Base-by-base conservation (phyloP, 805 yeast genomes). In the Yarrowia sp. region DNA sequence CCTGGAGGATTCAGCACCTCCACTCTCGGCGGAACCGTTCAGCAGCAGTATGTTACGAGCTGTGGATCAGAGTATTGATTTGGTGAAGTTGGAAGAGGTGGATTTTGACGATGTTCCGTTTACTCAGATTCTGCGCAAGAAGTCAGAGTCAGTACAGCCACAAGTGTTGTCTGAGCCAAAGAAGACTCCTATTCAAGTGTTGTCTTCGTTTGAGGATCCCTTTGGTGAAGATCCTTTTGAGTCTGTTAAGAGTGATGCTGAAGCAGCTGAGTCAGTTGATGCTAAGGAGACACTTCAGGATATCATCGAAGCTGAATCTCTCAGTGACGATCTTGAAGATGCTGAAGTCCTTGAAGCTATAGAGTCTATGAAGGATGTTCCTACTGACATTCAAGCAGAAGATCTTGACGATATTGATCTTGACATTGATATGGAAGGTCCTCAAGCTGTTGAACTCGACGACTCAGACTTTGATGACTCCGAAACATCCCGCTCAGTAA, bases 61-160 rank as follows among this genome's bases (percentile, higher is more conserved):
- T 5, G 60, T 51, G 43, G 60, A 51, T 5, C 11, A 51, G 60
- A 51, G 60, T n/a, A 36, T 51, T 8, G 60, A 38, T n/a, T 35
- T 35, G 10, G 18, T 39, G 4, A 39, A 51, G 15, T 4, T 8
- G 33, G 43, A 39, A 17, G 36, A 51, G 1, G 44, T 10, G 10
- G 10, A 51, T 6, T 32, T 22, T 14, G 41, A 17, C 15, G 55
- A 48, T 18, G 13, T 48, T 15, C 35, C n/a, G n/a, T 51, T 36
- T 5, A 51, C 35, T 28, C 60, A 51, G 60, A 51, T 43, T 10
- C 5, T 22, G 28, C 28, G 28, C 28, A 22, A 22, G 28, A 22
- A 22, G 28, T 3, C 28, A 3, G 28, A 22, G 28, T 22, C 28
- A 3, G 5, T 22, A 22, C 28, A 22, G 28, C n/a, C n/a, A n/a